Evolutionary conservation across 352 stramenopile genomes (phyloP), one percentile per base, ranked within the genome.

Genomic region (Pythium vanterpoolii): DNA sequence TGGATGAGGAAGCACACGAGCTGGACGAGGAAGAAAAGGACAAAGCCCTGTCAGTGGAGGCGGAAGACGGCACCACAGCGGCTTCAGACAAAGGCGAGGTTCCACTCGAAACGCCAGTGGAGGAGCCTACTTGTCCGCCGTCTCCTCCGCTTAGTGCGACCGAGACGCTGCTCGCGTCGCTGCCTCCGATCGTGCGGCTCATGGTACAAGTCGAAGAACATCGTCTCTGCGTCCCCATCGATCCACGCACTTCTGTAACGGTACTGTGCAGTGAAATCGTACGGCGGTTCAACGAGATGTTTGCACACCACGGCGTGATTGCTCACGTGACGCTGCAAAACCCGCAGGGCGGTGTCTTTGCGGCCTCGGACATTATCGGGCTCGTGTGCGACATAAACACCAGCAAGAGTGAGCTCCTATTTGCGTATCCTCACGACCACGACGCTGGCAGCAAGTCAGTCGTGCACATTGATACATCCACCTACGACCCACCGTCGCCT

Each of bases 261-360:
- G 70, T 70, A 21, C 60, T 89, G 5, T 86, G 76, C 10, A 54
- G 58, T 43, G 76, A 87, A 60, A 74, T 87, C 49, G 70, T 86
- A 18, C 74, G 76, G 7, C 70, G 79, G 19, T 89, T 74, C 51
- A 87, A 89, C 49, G 79, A 89, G 47, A 66, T 76, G 2, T 87
- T 87, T 28, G 64, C 48, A 5, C 38, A 62, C 28, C 52, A 48
- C 10, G 70, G 58, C 3, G 56, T 49, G 13, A 72, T 87, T 34
- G 61, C 60, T 0, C 44, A 58, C 34, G 76, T 87, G 18, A 72
- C 74, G 39, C 69, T 89, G 9, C 79, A 87, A 53, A 79, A 87
- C 28, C 66, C 70, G 6, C 66, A 76, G n/a, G 79, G 79, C 5
- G 77, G 76, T 5, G 67, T 83, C 21, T 85, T 86, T 49, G 73